Conservation (phyloP, 2,329 filamentous ascomycete genomes). For the Gyromitra esculenta region DNA sequence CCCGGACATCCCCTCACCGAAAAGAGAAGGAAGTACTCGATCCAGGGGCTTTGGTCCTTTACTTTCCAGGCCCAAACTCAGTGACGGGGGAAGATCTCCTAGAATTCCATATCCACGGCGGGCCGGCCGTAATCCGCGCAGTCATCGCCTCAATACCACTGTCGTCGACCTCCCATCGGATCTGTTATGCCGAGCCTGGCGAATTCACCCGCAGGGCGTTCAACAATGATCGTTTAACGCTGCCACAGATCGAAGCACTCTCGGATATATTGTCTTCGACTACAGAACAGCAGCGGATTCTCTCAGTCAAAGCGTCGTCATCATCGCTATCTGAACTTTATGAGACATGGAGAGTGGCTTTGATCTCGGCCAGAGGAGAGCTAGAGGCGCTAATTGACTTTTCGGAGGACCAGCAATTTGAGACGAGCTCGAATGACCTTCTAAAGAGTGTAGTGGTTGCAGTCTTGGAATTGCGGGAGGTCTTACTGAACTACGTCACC, state of each 20-base stretch:
- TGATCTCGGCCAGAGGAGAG: slow-evolving; percentile 86
- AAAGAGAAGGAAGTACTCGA: slow-evolving; percentile 69
- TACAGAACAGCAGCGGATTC: slow-evolving; percentile 90
- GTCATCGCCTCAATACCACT: slow-evolving; percentile 79
- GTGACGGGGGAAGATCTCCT: slow-evolving; percentile 93
- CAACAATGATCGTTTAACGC: slow-evolving; percentile 81
- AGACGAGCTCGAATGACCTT: slow-evolving; percentile 80
- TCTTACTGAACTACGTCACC: slow-evolving; percentile 74
- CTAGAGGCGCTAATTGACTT: slow-evolving; percentile 97
- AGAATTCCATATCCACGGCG: slow-evolving; percentile 94
- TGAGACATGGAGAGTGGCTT: slow-evolving; percentile 78
- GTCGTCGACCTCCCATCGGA: slow-evolving; percentile 58
- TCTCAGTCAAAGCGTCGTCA: slow-evolving; percentile 74
- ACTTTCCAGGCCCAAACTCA: slow-evolving; percentile 81
- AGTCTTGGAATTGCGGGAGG: slow-evolving; percentile 69
- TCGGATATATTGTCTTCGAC: slow-evolving; percentile 73
- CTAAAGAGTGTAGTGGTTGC: slow-evolving; percentile 74
- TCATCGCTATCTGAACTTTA: slow-evolving; percentile 78
- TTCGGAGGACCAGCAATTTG: slow-evolving; percentile 95
- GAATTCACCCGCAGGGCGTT: slow-evolving; percentile 96
- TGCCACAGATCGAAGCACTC: slow-evolving; percentile 80
- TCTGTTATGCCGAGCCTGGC: slow-evolving; percentile 91
- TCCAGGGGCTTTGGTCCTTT: slow-evolving; percentile 79
- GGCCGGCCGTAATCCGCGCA: slow-evolving; percentile 85
- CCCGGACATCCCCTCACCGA: slow-evolving; percentile 60